Base-by-base conservation (phyloP, 2,329 filamentous ascomycete genomes). In the Pseudogymnoascus sp. region DNA sequence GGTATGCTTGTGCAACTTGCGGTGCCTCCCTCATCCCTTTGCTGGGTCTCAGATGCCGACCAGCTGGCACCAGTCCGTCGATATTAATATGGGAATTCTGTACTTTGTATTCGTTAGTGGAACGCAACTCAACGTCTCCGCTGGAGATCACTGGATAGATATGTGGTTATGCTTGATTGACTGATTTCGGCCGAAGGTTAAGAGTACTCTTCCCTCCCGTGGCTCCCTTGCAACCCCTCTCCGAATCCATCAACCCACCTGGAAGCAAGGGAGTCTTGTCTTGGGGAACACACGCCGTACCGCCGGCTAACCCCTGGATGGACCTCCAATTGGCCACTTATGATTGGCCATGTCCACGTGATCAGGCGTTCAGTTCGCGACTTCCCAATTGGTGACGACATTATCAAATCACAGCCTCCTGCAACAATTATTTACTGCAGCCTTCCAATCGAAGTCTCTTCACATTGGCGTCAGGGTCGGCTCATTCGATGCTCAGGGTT, bases 91-190 rank as follows among this genome's bases (percentile, higher is more conserved):
- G 50, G 26, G 50, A 33, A 21, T 57, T 57, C 28, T 57, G 50
- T 57, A n/a, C 50, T 15, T 4, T 57, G 28, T 57, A n/a, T n/a
- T 33, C 33, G 28, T 33, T 57, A 15, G 50, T 57, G 50, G 28
- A 57, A 57, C 50, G 50, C 50, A 57, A 21, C 28, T 57, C 26
- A 57, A 57, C 17, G 4, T 31, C 33, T 21, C 28, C 50, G 2
- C 17, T 57, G 50, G 50, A 33, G 44, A 57, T 57, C 50, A 33
- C n/a, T 33, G 13, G 26, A 33, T 15, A 33, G 9, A 33, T 57
- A 57, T 57, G 28, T 57, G 50, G 50, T 33, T 57, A 57, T 57
- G 50, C 28, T 57, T 57, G 50, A 57, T 57, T 57, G 28, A 57
- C 21, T 33, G 28, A 57, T 57, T 57, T 57, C 28, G 21, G 21